Conservation (phyloP, 2,329 filamentous ascomycete genomes). For the Dactylellina sp. region DNA sequence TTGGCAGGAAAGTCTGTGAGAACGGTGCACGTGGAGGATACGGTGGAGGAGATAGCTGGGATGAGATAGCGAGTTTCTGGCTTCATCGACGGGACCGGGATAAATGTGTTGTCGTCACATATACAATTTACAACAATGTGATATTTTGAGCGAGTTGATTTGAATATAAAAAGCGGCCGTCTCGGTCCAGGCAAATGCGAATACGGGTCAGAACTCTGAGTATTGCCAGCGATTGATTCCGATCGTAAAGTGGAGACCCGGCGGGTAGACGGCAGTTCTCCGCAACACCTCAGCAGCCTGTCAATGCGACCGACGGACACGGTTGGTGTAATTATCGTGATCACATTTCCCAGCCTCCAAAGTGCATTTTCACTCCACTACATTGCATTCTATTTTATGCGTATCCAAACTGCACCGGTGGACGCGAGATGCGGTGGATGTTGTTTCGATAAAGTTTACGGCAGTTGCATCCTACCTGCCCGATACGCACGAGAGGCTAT, state of each 20-base stretch:
- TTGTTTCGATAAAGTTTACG: too few relatives aligned
- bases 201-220: not conserved
- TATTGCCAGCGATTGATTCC: too few relatives aligned
- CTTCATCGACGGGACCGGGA: constrained; percentile 15
- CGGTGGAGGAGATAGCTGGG: not conserved
- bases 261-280: not conserved
- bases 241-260: too few relatives aligned
- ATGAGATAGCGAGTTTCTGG: constrained; percentile 16
- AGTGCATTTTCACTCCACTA: too few relatives aligned
- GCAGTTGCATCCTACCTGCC: constrained; percentile 14
- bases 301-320: constrained; percentile 17
- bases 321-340: not conserved
- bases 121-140: constrained; percentile 56
- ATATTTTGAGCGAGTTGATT: constrained; percentile 54
- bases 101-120: constrained; percentile 54
- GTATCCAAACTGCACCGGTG: too few relatives aligned
- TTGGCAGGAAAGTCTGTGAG: not conserved
- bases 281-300: constrained; percentile 16
- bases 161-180: constrained; percentile 15
- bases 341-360: too few relatives aligned
- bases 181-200: not conserved
- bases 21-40: not conserved
- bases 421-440: too few relatives aligned
- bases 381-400: too few relatives aligned
- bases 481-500: too few relatives aligned